These are phyloP conservation scores for Leishmania lainsoni DNA, from an alignment of 208 protist species.

Conservation along the genomic window DNA sequence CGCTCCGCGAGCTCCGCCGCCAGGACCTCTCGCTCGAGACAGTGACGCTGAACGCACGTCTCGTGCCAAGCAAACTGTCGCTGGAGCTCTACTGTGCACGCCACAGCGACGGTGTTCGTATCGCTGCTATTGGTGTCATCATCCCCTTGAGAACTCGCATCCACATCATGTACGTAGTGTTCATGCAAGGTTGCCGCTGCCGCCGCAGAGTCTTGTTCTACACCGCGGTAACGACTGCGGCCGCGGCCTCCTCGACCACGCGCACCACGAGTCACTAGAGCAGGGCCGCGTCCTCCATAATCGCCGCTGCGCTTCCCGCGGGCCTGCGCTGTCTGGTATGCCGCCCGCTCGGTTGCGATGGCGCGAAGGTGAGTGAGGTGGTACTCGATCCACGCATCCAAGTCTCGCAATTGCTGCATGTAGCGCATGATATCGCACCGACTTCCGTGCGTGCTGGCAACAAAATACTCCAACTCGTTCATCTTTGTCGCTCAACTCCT, in stretches of 20 bases:
- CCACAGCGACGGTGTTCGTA: neutral
- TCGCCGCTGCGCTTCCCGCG: neutral
- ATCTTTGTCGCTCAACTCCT: conserved; percentile 23
- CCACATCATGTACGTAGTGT: conserved; percentile 7
- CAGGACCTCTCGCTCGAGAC: conserved; percentile 34
- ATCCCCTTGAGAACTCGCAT: neutral
- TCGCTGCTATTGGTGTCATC: too few relatives aligned
- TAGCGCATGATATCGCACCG: conserved; percentile 66
- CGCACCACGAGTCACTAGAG: neutral
- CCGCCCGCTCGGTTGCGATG: conserved; percentile 34
- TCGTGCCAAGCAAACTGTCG: conserved; percentile 36
- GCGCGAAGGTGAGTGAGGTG: conserved; percentile 47
- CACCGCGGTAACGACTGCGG: neutral
- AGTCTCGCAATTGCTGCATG: conserved; percentile 58
- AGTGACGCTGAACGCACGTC: conserved; percentile 30
- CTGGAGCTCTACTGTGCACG: conserved; percentile 11
- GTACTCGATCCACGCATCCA: conserved; percentile 68
- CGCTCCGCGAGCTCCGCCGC: conserved; percentile 37
- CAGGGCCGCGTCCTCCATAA: neutral
- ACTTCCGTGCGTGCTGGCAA: conserved; percentile 60
- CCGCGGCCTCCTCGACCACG: neutral
- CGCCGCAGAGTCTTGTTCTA: neutral
- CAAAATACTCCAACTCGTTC: conserved; percentile 78
- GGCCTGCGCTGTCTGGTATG: conserved; percentile 9
- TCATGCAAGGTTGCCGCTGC: neutral